Percentiles rank a stretch among this genome's conserved stretches.
Evolutionary conservation across 2,329 filamentous ascomycete species (phyloP).

Genomic region (Chrysoporthe deuterocubensis): DNA sequence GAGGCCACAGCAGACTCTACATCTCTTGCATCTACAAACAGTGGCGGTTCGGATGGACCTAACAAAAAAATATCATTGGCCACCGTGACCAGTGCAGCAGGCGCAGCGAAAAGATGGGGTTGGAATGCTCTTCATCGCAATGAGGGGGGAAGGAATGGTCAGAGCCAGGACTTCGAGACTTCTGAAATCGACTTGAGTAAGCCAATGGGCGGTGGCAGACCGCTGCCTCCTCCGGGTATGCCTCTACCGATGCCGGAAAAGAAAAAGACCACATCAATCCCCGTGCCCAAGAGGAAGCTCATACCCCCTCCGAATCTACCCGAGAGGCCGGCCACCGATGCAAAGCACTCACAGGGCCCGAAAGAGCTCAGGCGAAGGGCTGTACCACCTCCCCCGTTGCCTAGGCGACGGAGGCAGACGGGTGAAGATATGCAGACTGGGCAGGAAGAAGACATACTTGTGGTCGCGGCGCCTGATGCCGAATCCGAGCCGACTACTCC

Average conservation of each 20-base stretch:
- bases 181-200: conserved; percentile 54
- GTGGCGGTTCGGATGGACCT: conserved; percentile 34
- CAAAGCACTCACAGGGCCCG: conserved; percentile 18
- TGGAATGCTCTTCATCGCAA: conserved; percentile 57
- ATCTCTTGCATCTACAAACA: conserved; percentile 42
- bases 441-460: conserved; percentile 57
- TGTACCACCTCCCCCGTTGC: conserved; percentile 53
- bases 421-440: conserved; percentile 40
- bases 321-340: conserved; percentile 27
- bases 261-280: conserved; percentile 59
- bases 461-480: conserved; percentile 64
- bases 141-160: conserved; percentile 40
- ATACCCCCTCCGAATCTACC: conserved; percentile 47
- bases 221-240: conserved; percentile 78
- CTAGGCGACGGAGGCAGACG: conserved; percentile 48
- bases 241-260: conserved; percentile 74
- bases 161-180: conserved; percentile 28
- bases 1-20: conserved; percentile 43
- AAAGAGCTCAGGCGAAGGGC: conserved; percentile 34
- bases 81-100: conserved; percentile 59
- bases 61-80: conserved; percentile 55
- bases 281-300: conserved; percentile 68
- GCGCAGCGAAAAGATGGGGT: conserved; percentile 62
- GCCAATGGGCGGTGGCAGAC: conserved; percentile 82
- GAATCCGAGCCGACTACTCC: conserved; percentile 65